phyloP scores from a whole-genome alignment of 495 filamentous ascomycete species.

The Aspergillus sclerotioniger region DNA sequence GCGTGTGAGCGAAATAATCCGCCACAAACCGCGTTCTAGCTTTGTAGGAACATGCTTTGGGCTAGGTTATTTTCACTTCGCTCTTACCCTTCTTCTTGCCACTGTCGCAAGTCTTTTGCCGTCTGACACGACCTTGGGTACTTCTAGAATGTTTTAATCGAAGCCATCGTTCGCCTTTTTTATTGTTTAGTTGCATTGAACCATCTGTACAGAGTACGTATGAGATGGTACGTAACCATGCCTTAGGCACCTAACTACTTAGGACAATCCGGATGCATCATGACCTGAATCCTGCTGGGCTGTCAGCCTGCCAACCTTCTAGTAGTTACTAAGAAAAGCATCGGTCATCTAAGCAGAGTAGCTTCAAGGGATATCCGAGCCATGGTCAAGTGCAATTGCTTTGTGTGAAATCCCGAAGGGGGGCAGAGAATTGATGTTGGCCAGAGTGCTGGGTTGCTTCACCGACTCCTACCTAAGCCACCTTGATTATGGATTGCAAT shows the following conservation, averaged over 20 bases:
- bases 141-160: neutral
- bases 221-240: neutral
- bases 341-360: neutral
- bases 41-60: neutral
- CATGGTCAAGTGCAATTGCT: neutral
- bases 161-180: neutral
- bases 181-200: neutral
- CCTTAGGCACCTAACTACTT: neutral
- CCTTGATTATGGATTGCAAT: neutral
- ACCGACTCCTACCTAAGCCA: constrained; percentile 6
- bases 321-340: neutral
- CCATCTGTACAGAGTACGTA: too few species aligned
- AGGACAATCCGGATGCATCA: constrained; percentile 2
- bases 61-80: neutral
- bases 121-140: neutral
- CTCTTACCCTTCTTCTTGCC: neutral
- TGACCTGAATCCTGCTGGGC: constrained; percentile 3
- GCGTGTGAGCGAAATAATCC: constrained; percentile 1
- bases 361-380: neutral
- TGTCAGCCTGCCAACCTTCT: neutral
- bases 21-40: neutral
- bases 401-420: neutral
- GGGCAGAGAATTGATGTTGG: neutral
- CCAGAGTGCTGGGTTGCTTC: constrained; percentile 2
- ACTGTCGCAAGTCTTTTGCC: neutral